These are phyloP conservation scores for Fraxinus excelsior DNA, from an alignment of 257 asterid species.

Conservation along the genomic window DNA sequence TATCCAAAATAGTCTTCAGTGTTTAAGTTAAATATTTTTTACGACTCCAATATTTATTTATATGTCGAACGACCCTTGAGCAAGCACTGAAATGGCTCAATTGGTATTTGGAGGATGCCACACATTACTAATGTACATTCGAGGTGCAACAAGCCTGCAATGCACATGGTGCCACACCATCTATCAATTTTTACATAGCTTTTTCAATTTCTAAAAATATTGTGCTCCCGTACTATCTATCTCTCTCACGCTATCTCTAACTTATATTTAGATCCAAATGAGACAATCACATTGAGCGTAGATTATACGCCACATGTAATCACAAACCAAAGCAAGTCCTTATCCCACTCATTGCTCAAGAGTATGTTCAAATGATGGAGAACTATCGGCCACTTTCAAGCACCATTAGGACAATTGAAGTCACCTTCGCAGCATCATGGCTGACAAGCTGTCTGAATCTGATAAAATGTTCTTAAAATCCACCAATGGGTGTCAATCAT, in stretches of 20 bases:
- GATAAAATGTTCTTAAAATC: background rate
- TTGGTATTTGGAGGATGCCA: constrained; percentile 61
- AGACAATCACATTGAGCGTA: too few relatives aligned
- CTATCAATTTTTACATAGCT: background rate
- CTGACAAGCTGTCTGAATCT: background rate
- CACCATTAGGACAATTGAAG: background rate
- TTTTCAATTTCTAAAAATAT: too few relatives aligned
- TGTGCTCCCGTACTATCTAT: too few relatives aligned
- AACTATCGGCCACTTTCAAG: background rate
- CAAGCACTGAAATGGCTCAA: constrained; percentile 68
- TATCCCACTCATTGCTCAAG: background rate
- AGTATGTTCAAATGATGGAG: background rate
- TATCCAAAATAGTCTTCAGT: background rate
- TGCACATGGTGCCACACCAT: constrained; percentile 65
- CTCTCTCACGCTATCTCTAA: too few relatives aligned
- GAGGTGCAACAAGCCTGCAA: constrained; percentile 61
- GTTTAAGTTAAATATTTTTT: background rate
- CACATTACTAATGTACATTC: constrained; percentile 57
- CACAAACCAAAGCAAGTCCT: background rate
- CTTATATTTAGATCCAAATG: too few relatives aligned
- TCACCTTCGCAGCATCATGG: background rate
- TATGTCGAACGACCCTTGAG: background rate
- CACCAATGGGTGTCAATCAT: background rate
- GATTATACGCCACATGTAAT: too few relatives aligned
- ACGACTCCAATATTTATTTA: background rate